Base-by-base conservation (phyloP, 2,329 filamentous ascomycete genomes). In the Orbilia javanica region DNA sequence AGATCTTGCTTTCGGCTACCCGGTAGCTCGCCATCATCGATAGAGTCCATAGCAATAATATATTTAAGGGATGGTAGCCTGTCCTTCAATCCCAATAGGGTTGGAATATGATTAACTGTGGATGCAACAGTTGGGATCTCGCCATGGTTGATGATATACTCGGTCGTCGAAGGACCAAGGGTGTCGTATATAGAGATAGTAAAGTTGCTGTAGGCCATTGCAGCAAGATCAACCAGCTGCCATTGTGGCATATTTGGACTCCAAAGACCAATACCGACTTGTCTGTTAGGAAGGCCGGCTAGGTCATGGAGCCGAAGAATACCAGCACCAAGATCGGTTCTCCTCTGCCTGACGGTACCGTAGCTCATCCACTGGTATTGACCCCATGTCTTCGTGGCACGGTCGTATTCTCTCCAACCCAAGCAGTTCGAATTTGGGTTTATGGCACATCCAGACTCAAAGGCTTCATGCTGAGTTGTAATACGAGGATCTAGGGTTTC, bases 151-250 rank as follows among this genome's bases (percentile, higher is more conserved):
- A 98, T 92, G 84, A 99, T 97, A 86, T 93, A 98, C 85, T 98
- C 94, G 72, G 93, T 94, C 1, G 94, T 90, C 81, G 97, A 93
- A 11, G 95, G 91, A 8, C 95, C 95, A 4, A 99, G 89, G 11
- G 95, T 97, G 84, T 98, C 96, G 86, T 99, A 99, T 63, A 99
- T 91, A 4, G 95, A 97, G 69, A 99, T 94, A 22, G 92, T 93
- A 85, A 88, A 98, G 31, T 98, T 89, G 6, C 91, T 89, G 84
- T 98, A 96, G 11, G 94, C 96, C 85, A 93, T 90, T 83, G 92
- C 91, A 44, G 90, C 96, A 82, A 98, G 86, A 86, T 98, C 95
- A 70, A 91, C 89, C 78, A 97, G 90, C 86, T 96, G 93, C 93
- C 93, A 97, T 84, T 97, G 93, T 0, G 93, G 91, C 76, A 93